Base-by-base conservation (phyloP, 306 rosid species). In the Styphnolobium japonicum region DNA sequence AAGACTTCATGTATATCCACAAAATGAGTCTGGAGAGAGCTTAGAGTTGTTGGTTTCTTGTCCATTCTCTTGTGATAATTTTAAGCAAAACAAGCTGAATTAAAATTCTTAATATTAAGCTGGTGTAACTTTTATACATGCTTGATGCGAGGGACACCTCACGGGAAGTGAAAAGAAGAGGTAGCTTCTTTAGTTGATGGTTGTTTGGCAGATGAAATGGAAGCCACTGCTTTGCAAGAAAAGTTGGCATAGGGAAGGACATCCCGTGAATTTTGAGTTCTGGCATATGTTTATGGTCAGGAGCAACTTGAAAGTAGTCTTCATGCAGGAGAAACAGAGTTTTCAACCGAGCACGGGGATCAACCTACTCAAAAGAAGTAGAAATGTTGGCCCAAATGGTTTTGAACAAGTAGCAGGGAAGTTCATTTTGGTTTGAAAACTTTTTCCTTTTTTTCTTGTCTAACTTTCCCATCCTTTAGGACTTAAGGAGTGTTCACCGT, bases 1-100 rank as follows among this genome's bases (percentile, higher is more conserved):
- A 87, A 64, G 22, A 43, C 90, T 80, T 91, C 91, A 67, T 83
- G 89, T 70, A 93, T 87, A 60, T 91, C 97, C 14, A 90, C 34
- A 36, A 84, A 87, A 83, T 88, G 97, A 36, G 84, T 66, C 10
- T 66, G 66, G 33, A 23, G 52, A 15, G 53, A 46, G 7, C 8
- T 46, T 46, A 15, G 18, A 81, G 42, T 29, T 27, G 51, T 58
- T 70, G 55, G 74, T 56, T 73, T 85, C 34, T 65, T 79, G 45
- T 87, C 90, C 76, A 78, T 68, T 67, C 10, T 78, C 4, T 19
- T 12, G 34, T 42, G 21, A 25, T 40, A 11, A 12, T 68, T 22
- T 10, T 4, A n/a, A 49, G 22, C 36, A 33, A 61, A 43, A 60
- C 51, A 66, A 65, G 34, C 7, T 67, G 33, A 37, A 39, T 25